Evolutionary conservation across 2,329 filamentous ascomycete genomes (phyloP), one percentile per base, ranked within the genome.

Genomic region (Cladosporium sp.): DNA sequence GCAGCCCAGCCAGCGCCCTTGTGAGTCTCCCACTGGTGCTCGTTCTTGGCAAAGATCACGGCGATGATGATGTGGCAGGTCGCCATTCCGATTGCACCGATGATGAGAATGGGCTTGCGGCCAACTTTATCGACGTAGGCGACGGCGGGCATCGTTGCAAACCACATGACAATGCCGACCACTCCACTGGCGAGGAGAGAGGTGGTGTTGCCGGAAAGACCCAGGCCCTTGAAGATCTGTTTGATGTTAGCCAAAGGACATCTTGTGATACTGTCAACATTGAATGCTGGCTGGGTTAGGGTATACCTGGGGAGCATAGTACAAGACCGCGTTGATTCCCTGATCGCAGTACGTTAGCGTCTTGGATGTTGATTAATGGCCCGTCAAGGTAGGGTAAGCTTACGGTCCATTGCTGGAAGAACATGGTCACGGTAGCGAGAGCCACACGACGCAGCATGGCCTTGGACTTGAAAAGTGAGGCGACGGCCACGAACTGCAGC

Each of bases 131-230:
- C 86, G 60, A 88, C 83, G 69, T 82, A 88, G 3, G 88, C 74
- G 1, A 89, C 85, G 0, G 85, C 82, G 0, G 86, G 86, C 30
- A 89, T 82, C 0, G 87, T 89, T 20, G 82, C 81, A 61, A 89
- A 63, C 65, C 88, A 87, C 83, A 88, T 87, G 62, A 84, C 82
- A 40, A 90, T 85, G 2, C 87, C 87, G 4, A 88, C 86, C 0
- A 89, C 87, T 2, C 87, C 88, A 0, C 87, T 90, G 0, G 87
- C 87, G 1, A 90, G 76, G 0, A 90, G 78, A 0, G 82, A 84
- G 0, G 72, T 74, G 0, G 79, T 77, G 60, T 76, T 81, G 1
- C 69, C 69, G 0, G 72, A 72, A 15, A 82, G 68, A 3, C 79
- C 79, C 0, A 82, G 66, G 14, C 73, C 72, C 1, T 70, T 63